phyloP scores from a whole-genome alignment of 345 rosid genomes.

The Passiflora organensis region DNA sequence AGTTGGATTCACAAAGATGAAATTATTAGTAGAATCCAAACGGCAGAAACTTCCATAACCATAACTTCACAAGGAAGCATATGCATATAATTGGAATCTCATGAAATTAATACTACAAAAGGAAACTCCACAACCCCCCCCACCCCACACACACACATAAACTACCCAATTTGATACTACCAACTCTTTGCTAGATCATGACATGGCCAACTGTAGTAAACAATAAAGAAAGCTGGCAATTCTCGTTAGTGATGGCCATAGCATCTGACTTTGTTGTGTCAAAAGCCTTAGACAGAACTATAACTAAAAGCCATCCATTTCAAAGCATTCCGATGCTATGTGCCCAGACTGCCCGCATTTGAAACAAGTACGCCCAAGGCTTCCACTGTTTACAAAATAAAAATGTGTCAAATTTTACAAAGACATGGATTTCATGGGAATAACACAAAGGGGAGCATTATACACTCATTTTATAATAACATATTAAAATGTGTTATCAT shows the following conservation, averaged over 20 bases:
- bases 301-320: slow-evolving; percentile 39
- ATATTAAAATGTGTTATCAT: too few species aligned
- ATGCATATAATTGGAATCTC: too few species aligned
- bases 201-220: not conserved
- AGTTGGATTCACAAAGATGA: too few species aligned
- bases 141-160: too few species aligned
- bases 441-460: too few species aligned
- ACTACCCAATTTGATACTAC: too few species aligned
- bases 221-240: slow-evolving; percentile 5
- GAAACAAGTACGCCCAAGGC: slow-evolving; percentile 85
- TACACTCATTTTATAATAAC: too few species aligned
- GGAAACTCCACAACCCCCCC: too few species aligned
- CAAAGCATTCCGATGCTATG: slow-evolving; percentile 84
- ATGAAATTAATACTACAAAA: too few species aligned
- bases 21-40: too few species aligned
- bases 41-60: too few species aligned
- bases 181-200: not conserved
- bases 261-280: not conserved
- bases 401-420: not conserved
- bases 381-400: slow-evolving; percentile 27
- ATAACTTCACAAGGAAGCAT: too few species aligned
- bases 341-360: slow-evolving; percentile 75
- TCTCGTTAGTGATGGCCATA: slow-evolving; percentile 2
- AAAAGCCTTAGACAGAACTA: not conserved
- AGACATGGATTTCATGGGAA: not conserved